Evolutionary conservation across 192 early-diverging fungal species (phyloP), one percentile per base, ranked within the genome.

Genomic region (Umbelopsis sp.): DNA sequence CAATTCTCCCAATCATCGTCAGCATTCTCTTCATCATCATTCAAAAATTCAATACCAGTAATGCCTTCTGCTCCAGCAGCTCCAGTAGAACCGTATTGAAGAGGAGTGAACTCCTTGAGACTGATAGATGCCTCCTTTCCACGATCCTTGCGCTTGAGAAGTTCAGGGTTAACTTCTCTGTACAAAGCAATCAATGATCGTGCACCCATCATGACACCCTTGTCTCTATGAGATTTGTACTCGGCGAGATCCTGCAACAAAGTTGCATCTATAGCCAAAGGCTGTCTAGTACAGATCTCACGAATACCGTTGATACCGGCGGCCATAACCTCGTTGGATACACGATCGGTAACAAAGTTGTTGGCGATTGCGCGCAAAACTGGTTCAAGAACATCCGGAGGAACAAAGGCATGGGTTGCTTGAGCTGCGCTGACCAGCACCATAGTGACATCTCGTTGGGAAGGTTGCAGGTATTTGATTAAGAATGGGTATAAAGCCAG

Each of bases 291-390:
- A 68, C 91, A 92, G 16, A 99, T 90, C 66, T 97, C 97, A 53
- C 98, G 91, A 44, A 94, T 90, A 55, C 88, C 88, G 70, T 94
- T 94, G 61, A 91, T 79, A 30, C 75, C 98, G 6, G 96, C 97
- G 16, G 92, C 90, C 82, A 99, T 95, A 45, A 98, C 98, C 76
- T 98, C 98, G 7, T 88, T 86, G 9, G 97, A 82, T 47, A 87
- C 90, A 77, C 95, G 95, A 72, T 92, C 93, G 46, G 94, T 93
- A 23, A 99, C 91, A 88, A 99, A 99, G 83, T 93, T 94, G 80
- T 99, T 93, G 15, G 98, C 95, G 20, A 98, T 89, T 12, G 92
- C 92, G 69, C 91, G 89, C n/a, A 99, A 79, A 8, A 97, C 89
- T 11, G 92, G 88, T 74, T 92, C 88, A 53, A 98, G 80, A 3